phyloP scores from a whole-genome alignment of 179 eudicot species.

The Beta macrorhiza region DNA sequence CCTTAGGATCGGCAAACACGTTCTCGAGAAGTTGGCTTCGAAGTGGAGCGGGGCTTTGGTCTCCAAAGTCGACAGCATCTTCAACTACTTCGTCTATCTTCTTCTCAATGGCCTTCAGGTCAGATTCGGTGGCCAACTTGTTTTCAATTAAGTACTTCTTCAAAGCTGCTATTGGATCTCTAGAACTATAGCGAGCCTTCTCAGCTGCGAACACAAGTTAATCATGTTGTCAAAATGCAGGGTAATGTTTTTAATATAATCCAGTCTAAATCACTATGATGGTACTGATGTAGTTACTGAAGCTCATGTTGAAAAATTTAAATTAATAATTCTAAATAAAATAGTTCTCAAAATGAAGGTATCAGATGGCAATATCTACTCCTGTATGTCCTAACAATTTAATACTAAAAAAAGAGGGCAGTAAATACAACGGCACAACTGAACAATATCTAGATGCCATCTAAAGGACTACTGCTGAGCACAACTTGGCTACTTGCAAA shows the following conservation, averaged over 20 bases:
- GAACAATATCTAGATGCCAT: background rate
- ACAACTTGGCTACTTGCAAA: too few species aligned
- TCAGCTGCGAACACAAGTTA: conserved; percentile 56
- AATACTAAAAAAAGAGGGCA: background rate
- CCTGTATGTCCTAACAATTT: background rate
- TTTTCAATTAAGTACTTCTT: conserved; percentile 73
- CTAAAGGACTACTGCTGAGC: background rate
- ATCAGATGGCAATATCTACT: background rate
- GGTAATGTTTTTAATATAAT: background rate
- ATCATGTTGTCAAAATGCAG: conserved; percentile 12
- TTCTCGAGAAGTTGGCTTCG: conserved; percentile 90
- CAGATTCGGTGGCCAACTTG: conserved; percentile 72
- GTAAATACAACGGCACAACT: background rate
- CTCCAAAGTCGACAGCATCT: conserved; percentile 86
- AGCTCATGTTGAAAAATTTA: too few species aligned
- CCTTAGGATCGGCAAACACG: conserved; percentile 92
- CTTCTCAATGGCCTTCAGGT: conserved; percentile 79
- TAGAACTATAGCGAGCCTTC: conserved; percentile 71
- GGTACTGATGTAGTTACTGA: background rate
- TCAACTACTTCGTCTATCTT: conserved; percentile 80
- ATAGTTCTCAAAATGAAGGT: background rate
- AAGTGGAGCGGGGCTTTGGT: conserved; percentile 63
- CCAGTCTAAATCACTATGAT: background rate
- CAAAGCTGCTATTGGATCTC: conserved; percentile 77
- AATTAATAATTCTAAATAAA: too few species aligned